phyloP scores from a whole-genome alignment of 495 filamentous ascomycete genomes.

The Podospora tetraspora region DNA sequence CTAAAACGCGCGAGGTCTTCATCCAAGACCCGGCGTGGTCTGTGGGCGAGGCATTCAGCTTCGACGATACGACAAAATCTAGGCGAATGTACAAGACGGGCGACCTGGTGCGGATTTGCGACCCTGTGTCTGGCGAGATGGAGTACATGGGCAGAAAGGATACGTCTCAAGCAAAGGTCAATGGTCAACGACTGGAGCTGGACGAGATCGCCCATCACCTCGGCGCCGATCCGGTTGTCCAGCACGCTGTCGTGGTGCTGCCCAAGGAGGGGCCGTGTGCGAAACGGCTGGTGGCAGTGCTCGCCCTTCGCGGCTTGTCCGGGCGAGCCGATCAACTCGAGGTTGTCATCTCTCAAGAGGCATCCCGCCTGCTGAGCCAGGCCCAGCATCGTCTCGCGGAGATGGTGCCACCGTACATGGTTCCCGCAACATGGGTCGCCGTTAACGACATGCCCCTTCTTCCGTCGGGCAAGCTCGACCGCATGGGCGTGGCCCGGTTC shows the following conservation, averaged over 20 bases:
- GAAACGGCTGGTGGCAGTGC: constrained; percentile 18
- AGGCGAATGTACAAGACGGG: constrained; percentile 53
- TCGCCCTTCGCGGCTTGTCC: constrained; percentile 10
- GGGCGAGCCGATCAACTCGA: constrained; percentile 1
- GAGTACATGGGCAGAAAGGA: constrained; percentile 43
- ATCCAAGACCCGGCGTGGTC: constrained; percentile 30
- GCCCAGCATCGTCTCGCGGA: constrained; percentile 24
- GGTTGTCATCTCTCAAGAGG: constrained; percentile 8
- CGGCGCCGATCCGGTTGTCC: constrained; percentile 12
- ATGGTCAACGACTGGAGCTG: constrained; percentile 37
- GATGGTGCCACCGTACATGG: constrained; percentile 46
- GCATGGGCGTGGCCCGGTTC: constrained; percentile 31
- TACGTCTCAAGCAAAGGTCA: constrained; percentile 33
- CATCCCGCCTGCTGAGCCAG: constrained; percentile 15
- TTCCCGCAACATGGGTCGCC: constrained; percentile 53
- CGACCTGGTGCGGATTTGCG: constrained; percentile 50
- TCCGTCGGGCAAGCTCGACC: constrained; percentile 53
- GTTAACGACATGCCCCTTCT: constrained; percentile 45
- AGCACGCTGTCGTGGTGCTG: constrained; percentile 17
- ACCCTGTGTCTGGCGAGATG: constrained; percentile 41
- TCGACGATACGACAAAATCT: constrained; percentile 8
- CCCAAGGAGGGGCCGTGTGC: constrained; percentile 19
- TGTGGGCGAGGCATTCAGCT: constrained; percentile 14
- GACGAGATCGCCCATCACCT: constrained; percentile 51
- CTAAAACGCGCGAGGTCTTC: constrained; percentile 20